Percentiles rank a stretch among this genome's conserved stretches.
These are phyloP conservation scores for Suillus bovinus DNA, from an alignment of 768 basidiomycete species.

Conservation along the genomic window DNA sequence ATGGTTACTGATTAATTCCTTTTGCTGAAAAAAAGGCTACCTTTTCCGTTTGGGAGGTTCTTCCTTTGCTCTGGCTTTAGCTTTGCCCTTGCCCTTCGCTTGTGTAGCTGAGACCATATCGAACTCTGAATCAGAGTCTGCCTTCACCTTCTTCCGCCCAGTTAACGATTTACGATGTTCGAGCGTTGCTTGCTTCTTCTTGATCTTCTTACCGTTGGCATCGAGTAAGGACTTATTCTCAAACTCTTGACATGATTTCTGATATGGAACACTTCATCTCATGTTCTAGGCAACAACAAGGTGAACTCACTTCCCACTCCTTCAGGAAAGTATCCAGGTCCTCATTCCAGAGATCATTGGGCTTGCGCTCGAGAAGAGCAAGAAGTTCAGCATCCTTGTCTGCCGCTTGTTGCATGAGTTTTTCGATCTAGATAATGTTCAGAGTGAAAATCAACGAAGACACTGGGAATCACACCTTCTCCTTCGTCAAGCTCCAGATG, in stretches of 20 bases:
- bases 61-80: constrained; percentile 36
- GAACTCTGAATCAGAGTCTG: constrained; percentile 42
- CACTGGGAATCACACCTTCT: constrained; percentile 58
- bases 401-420: constrained; percentile 73
- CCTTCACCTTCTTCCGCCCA: constrained; percentile 38
- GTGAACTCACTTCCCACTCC: constrained; percentile 78
- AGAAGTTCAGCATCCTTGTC: constrained; percentile 85
- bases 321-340: constrained; percentile 84
- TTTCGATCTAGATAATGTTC: constrained; percentile 64
- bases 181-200: constrained; percentile 58
- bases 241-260: constrained; percentile 46
- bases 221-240: constrained; percentile 46
- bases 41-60: constrained; percentile 64
- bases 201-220: constrained; percentile 52
- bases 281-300: not conserved
- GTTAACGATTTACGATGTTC: constrained; percentile 51
- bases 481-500: constrained; percentile 92
- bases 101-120: constrained; percentile 26
- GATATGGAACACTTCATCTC: constrained; percentile 8
- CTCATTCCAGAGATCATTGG: constrained; percentile 84
- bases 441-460: constrained; percentile 11
- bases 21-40: constrained; percentile 33
- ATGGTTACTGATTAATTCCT: constrained; percentile 13
- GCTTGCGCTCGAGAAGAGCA: constrained; percentile 71
- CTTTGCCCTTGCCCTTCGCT: constrained; percentile 48